Conservation (phyloP, 441 rosid species). For the Euphorbia schlechtendalii region DNA sequence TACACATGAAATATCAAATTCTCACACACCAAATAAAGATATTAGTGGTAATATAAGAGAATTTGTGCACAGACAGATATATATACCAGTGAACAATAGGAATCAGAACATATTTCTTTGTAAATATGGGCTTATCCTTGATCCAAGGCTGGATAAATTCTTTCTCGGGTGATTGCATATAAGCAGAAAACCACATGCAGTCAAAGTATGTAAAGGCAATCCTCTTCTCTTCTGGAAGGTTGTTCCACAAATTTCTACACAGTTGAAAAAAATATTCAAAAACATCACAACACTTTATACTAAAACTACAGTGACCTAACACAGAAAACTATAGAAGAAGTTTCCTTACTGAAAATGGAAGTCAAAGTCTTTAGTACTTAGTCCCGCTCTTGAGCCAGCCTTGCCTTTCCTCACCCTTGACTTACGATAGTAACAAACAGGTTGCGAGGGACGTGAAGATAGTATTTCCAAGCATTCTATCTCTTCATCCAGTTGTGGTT, state of each 20-base stretch:
- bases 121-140: conserved; percentile 48
- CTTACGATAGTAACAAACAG: not conserved
- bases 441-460: not conserved
- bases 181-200: conserved; percentile 56
- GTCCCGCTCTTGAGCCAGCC: conserved; percentile 8
- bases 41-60: not conserved
- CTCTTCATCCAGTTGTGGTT: conserved; percentile 6
- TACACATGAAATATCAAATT: conserved; percentile 14
- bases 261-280: conserved; percentile 11
- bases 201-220: conserved; percentile 45
- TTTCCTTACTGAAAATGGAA: conserved; percentile 16
- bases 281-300: not conserved
- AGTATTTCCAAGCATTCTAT: conserved; percentile 2
- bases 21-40: not conserved
- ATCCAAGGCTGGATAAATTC: conserved; percentile 51
- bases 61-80: not conserved
- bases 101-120: conserved; percentile 62
- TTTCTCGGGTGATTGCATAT: conserved; percentile 33
- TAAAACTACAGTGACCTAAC: not conserved
- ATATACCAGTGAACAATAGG: conserved; percentile 67
- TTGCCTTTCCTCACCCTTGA: conserved; percentile 5
- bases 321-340: not conserved
- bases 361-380: conserved; percentile 12
- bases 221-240: conserved; percentile 40
- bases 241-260: conserved; percentile 48